Conservation (phyloP, 305 asterid species). For the Caryopteris hybrid region DNA sequence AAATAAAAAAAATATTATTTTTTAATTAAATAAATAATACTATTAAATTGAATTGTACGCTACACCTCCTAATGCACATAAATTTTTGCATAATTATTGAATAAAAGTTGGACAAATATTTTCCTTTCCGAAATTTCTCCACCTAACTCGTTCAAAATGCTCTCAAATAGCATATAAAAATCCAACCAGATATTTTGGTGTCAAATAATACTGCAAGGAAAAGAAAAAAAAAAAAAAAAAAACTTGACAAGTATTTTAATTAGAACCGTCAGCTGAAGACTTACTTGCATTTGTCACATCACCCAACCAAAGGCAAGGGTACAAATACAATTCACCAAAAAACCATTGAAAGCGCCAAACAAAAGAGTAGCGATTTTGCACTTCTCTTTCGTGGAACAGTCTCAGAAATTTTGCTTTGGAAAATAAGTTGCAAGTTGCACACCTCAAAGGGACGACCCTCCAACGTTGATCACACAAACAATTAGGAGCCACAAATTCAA, state of each 20-base stretch:
- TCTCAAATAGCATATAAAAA: neutral
- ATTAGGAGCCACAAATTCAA: conserved; percentile 9
- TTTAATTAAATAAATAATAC: too few relatives aligned
- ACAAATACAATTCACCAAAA: conserved; percentile 4
- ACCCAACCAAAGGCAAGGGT: neutral
- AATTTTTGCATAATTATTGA: too few relatives aligned
- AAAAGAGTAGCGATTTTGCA: conserved; percentile 13
- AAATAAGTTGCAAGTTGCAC: neutral
- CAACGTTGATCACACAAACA: neutral
- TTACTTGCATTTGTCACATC: conserved; percentile 19
- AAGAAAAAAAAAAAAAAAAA: too few relatives aligned
- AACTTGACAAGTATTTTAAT: conserved; percentile 13
- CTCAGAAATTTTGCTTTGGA: neutral
- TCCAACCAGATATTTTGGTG: conserved; percentile 22
- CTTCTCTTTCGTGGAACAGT: conserved; percentile 1
- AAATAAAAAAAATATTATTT: too few relatives aligned
- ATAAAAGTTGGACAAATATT: too few relatives aligned
- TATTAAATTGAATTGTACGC: too few relatives aligned
- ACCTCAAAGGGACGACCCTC: neutral
- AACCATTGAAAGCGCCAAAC: conserved; percentile 22
- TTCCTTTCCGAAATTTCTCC: neutral
- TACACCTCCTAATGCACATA: too few relatives aligned
- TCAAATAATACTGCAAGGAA: neutral
- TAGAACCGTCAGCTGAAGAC: conserved; percentile 19
- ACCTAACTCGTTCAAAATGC: too few relatives aligned